A percentile compares a stretch with the other conserved stretches of the same genome.
Conservation (phyloP, 257 asterid species). For the Salvia miltiorrhiza region DNA sequence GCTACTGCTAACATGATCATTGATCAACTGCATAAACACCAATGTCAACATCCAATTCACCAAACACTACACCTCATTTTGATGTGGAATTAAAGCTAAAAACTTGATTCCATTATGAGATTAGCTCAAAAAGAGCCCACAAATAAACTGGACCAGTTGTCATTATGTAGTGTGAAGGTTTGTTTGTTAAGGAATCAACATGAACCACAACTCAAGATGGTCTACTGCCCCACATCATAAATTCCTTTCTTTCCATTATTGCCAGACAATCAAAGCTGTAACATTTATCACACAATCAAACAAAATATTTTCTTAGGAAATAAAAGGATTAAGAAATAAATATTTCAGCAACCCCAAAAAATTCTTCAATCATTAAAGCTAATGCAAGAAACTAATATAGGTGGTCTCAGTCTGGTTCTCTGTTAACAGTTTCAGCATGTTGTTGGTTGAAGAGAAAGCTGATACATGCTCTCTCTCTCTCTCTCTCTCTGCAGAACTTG, state of each 20-base stretch:
- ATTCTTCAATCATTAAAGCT: constrained; percentile 2
- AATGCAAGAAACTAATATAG: constrained; percentile 13
- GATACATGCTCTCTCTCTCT: constrained; percentile 18
- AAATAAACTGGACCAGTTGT: constrained; percentile 34
- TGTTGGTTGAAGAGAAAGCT: constrained; percentile 61
- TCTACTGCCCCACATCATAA: constrained; percentile 18
- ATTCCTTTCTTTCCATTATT: constrained; percentile 18
- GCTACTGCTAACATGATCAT: constrained; percentile 17
- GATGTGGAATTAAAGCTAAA: background rate
- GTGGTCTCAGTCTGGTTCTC: constrained; percentile 19
- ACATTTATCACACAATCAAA: constrained; percentile 15
- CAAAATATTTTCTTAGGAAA: background rate
- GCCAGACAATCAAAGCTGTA: constrained; percentile 15
- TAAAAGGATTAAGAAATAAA: background rate
- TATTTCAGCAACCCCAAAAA: background rate
- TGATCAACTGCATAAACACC: constrained; percentile 36
- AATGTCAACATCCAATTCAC: constrained; percentile 24
- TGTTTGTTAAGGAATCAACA: constrained; percentile 10
- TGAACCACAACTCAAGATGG: constrained; percentile 25
- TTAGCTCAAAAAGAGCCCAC: constrained; percentile 17
- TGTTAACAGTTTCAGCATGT: constrained; percentile 1
- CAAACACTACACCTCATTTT: background rate
- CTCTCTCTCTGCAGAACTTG: constrained; percentile 37
- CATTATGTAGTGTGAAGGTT: no score
- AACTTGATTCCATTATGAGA: constrained; percentile 29